Evolutionary conservation across 2,329 filamentous ascomycete genomes (phyloP).

Genomic region (Alternaria gansuensis): DNA sequence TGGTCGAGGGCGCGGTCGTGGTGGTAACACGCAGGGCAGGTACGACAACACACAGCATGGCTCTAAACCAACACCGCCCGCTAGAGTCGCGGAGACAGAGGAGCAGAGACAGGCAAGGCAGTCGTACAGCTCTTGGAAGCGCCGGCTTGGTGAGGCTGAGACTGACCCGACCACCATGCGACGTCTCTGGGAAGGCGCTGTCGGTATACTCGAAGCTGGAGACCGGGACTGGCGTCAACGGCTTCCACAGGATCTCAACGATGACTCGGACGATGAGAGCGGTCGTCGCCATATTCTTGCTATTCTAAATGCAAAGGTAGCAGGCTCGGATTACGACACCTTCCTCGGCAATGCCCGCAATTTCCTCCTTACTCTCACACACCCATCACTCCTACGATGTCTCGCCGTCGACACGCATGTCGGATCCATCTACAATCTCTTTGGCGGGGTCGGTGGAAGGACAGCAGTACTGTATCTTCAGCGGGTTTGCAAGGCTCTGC

Average conservation of each 20-base stretch:
- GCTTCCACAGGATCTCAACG: constrained; percentile 45
- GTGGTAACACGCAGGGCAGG: neutral
- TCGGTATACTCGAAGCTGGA: constrained; percentile 39
- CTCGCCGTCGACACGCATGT: constrained; percentile 50
- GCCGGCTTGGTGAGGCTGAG: constrained; percentile 33
- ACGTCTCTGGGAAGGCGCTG: constrained; percentile 42
- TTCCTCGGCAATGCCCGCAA: constrained; percentile 18
- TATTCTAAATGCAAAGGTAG: constrained; percentile 28
- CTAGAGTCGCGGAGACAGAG: constrained; percentile 25
- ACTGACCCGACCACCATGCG: constrained; percentile 29
- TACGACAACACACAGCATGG: constrained; percentile 9
- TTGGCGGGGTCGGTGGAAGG: constrained; percentile 45
- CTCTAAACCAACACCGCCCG: neutral
- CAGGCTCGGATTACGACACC: constrained; percentile 1
- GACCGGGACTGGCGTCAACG: constrained; percentile 47
- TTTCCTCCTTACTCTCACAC: constrained; percentile 47
- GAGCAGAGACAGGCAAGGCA: constrained; percentile 35
- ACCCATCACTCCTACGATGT: constrained; percentile 46
- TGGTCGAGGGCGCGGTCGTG: constrained; percentile 5
- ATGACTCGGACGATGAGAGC: constrained; percentile 29
- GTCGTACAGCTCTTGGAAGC: constrained; percentile 44
- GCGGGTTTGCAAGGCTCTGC: constrained; percentile 30
- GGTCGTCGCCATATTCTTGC: constrained; percentile 43
- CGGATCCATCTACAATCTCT: constrained; percentile 48
- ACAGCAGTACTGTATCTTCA: constrained; percentile 47